Percentiles rank a stretch among this genome's conserved stretches.
Evolutionary conservation across 163 green algal species (phyloP).

Genomic region (Prototheca wickerhamii): DNA sequence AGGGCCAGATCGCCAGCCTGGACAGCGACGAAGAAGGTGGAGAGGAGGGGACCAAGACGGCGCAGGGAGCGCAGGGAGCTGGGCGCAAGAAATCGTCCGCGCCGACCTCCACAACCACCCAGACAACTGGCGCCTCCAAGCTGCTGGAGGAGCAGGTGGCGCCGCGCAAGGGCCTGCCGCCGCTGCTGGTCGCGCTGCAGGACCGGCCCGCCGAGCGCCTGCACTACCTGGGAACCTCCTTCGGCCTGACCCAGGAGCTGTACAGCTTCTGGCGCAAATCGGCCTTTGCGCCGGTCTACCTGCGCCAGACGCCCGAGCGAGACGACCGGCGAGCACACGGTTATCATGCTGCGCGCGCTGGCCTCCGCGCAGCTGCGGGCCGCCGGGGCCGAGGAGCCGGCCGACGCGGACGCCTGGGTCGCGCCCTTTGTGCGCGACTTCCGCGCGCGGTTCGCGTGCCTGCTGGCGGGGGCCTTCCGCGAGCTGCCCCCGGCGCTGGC

Average conservation of each 20-base stretch:
- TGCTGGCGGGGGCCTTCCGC: conserved; percentile 73
- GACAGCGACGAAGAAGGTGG: conserved; percentile 26
- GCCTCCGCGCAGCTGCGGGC: conserved; percentile 46
- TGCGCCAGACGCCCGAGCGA: conserved; percentile 78
- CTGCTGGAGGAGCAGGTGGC: conserved; percentile 70
- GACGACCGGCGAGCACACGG: conserved; percentile 84
- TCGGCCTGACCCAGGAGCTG: conserved; percentile 81
- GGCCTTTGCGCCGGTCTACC: conserved; percentile 79
- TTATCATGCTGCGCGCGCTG: conserved; percentile 79
- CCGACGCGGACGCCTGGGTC: conserved; percentile 54
- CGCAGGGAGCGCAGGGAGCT: not conserved
- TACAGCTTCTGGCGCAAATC: conserved; percentile 85
- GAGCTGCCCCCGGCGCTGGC: conserved; percentile 69
- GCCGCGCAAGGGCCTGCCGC: conserved; percentile 70
- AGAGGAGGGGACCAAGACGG: conserved; percentile 12
- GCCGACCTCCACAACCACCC: not conserved
- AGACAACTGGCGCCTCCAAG: not conserved
- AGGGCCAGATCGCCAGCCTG: conserved; percentile 44
- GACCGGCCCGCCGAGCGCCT: conserved; percentile 61
- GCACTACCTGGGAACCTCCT: conserved; percentile 88
- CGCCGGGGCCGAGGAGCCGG: conserved; percentile 9
- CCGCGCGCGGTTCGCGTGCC: conserved; percentile 47
- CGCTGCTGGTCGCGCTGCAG: conserved; percentile 70
- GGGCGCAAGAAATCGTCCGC: not conserved
- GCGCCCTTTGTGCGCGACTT: conserved; percentile 83